These are phyloP conservation scores for Sphenostylis stenocarpa DNA, from an alignment of 306 rosid species.

Conservation along the genomic window DNA sequence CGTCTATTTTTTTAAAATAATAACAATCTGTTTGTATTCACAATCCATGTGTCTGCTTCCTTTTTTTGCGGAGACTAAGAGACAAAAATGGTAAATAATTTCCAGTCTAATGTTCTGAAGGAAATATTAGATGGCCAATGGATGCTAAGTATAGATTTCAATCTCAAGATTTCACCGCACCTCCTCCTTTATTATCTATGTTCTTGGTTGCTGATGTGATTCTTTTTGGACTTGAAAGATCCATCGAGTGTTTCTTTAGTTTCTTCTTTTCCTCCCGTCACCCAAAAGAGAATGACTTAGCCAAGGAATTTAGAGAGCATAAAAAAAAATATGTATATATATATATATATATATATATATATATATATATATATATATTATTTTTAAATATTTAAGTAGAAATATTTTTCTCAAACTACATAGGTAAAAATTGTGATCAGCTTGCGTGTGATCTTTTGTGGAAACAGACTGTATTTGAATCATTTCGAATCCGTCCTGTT, in stretches of 20 bases:
- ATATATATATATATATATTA: too few relatives aligned
- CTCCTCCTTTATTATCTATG: not conserved
- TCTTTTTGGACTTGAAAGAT: too few relatives aligned
- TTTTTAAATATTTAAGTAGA: not conserved
- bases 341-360: too few relatives aligned
- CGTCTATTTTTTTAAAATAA: not conserved
- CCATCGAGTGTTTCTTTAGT: too few relatives aligned
- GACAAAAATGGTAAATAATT: not conserved
- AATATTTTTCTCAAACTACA: not conserved
- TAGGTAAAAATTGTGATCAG: not conserved
- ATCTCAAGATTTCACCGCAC: not conserved
- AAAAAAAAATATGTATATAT: too few relatives aligned
- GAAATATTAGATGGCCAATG: not conserved
- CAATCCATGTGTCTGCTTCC: not conserved
- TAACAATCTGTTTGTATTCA: not conserved
- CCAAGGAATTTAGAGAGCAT: not conserved
- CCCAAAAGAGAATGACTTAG: not conserved
- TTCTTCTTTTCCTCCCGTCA: too few relatives aligned
- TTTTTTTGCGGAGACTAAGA: not conserved
- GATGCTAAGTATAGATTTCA: not conserved
- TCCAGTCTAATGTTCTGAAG: not conserved
- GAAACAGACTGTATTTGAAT: not conserved
- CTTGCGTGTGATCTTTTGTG: too few relatives aligned
- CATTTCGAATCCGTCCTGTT: not conserved
- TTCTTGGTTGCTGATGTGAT: not conserved